Conservation (phyloP, 75 land plant genomes). For the Cupressus sempervirens region DNA sequence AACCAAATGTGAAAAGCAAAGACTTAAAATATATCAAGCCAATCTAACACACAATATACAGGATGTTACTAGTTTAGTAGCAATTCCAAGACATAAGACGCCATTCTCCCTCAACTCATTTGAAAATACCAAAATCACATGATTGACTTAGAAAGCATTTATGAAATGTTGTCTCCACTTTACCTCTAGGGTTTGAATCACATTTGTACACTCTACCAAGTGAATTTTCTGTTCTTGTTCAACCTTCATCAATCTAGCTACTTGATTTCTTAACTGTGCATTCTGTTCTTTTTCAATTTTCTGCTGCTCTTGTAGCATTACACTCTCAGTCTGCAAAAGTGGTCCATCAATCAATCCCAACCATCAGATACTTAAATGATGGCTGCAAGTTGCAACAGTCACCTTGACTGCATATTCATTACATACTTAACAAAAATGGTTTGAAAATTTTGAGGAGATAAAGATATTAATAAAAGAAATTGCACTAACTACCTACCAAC, state of each 20-base stretch:
- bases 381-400: not conserved
- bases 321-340: slow-evolving; percentile 58
- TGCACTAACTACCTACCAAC: slow-evolving; percentile 21
- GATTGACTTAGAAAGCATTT: not conserved
- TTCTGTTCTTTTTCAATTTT: slow-evolving; percentile 74
- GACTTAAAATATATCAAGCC: slow-evolving; percentile 1
- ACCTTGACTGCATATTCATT: not conserved
- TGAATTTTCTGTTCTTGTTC: slow-evolving; percentile 84
- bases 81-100: not conserved
- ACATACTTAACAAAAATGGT: not conserved
- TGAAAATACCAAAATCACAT: not conserved
- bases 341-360: not conserved
- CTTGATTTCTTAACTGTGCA: slow-evolving; percentile 65
- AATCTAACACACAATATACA: not conserved
- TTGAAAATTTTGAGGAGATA: not conserved
- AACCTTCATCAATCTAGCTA: slow-evolving; percentile 61
- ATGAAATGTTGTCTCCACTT: slow-evolving; percentile 10
- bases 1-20: not conserved
- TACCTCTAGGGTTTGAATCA: slow-evolving; percentile 77
- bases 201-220: slow-evolving; percentile 51
- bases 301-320: slow-evolving; percentile 53
- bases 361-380: not conserved
- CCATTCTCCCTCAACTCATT: not conserved
- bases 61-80: not conserved
- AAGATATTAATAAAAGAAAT: not conserved